A percentile compares a stretch with the other conserved stretches of the same genome.
Conservation (phyloP, 345 rosid species). For the Populus pruinosa region DNA sequence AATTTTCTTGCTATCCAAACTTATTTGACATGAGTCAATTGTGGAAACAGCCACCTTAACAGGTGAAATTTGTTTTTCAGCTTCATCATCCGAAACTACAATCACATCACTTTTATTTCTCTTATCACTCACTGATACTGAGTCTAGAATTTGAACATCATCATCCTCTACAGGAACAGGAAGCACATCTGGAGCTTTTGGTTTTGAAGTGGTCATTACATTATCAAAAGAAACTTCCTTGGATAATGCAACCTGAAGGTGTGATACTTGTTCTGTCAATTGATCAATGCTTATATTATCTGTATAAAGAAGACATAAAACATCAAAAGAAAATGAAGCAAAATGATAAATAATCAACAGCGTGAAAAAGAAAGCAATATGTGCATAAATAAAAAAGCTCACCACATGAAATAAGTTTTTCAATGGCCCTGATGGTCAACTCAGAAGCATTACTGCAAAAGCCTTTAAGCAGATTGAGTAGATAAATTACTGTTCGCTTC, state of each 20-base stretch:
- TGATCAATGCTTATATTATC: slow-evolving; percentile 59
- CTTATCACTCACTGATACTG: slow-evolving; percentile 21
- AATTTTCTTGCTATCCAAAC: slow-evolving; percentile 29
- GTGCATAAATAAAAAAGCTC: slow-evolving; percentile 26
- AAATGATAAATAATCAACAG: slow-evolving; percentile 5
- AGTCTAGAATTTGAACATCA: slow-evolving; percentile 34
- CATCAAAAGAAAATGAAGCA: neutral
- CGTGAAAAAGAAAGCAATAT: slow-evolving; percentile 10
- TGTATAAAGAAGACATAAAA: slow-evolving; percentile 29
- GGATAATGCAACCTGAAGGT: slow-evolving; percentile 52
- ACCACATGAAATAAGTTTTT: slow-evolving; percentile 65
- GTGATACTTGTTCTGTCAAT: slow-evolving; percentile 57
- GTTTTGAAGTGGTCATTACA: slow-evolving; percentile 21
- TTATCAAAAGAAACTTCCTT: slow-evolving; percentile 29
- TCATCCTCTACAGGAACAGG: slow-evolving; percentile 31
- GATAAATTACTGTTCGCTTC: slow-evolving; percentile 64
- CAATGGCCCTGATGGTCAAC: slow-evolving; percentile 40
- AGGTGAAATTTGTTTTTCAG: slow-evolving; percentile 35
- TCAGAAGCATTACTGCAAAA: slow-evolving; percentile 39
- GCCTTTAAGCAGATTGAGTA: slow-evolving; percentile 52
- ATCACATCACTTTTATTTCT: slow-evolving; percentile 26
- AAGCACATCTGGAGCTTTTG: slow-evolving; percentile 29
- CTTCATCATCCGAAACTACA: slow-evolving; percentile 62
- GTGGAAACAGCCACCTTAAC: slow-evolving; percentile 30
- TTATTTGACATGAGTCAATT: slow-evolving; percentile 24